These are phyloP conservation scores for Lepiota subincarnata DNA, from an alignment of 768 basidiomycete genomes.

Conservation along the genomic window DNA sequence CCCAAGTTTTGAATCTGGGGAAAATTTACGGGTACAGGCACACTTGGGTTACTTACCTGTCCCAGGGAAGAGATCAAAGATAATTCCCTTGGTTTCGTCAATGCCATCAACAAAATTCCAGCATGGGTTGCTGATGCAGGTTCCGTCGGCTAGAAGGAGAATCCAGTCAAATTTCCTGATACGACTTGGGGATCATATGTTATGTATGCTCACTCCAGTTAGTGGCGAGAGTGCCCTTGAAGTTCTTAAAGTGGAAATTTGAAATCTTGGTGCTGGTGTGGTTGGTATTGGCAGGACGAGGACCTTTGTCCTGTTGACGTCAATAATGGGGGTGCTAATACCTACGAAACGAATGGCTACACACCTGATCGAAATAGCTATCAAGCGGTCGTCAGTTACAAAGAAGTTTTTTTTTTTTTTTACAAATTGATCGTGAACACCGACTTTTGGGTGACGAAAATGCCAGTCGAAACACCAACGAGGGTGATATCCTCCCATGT, in stretches of 20 bases:
- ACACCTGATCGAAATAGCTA: conserved; percentile 49
- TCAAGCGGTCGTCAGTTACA: not conserved
- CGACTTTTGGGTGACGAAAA: conserved; percentile 45
- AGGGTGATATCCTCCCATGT: conserved; percentile 44
- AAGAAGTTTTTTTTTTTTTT: no score
- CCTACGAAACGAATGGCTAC: not conserved
- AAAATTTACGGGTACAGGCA: not conserved
- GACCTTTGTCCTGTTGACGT: conserved; percentile 26
- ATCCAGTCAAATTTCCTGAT: not conserved
- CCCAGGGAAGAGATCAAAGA: conserved; percentile 32
- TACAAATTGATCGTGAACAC: not conserved
- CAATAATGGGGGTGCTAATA: not conserved
- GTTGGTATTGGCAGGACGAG: conserved; percentile 26
- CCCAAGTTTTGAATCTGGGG: not conserved
- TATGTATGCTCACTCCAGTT: conserved; percentile 31
- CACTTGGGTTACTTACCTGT: conserved; percentile 22
- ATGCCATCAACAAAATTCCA: conserved; percentile 35
- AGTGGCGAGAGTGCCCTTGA: conserved; percentile 27
- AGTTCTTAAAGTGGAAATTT: conserved; percentile 33
- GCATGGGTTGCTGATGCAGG: conserved; percentile 34
- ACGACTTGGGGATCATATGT: not conserved
- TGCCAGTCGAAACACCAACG: conserved; percentile 39
- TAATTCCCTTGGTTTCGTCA: conserved; percentile 29
- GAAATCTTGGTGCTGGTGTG: conserved; percentile 31
- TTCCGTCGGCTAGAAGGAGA: conserved; percentile 27